A percentile compares a stretch with the other conserved stretches of the same genome.
phyloP scores from a whole-genome alignment of 371 early-diverging fungal species.

The Coemansia sp. region DNA sequence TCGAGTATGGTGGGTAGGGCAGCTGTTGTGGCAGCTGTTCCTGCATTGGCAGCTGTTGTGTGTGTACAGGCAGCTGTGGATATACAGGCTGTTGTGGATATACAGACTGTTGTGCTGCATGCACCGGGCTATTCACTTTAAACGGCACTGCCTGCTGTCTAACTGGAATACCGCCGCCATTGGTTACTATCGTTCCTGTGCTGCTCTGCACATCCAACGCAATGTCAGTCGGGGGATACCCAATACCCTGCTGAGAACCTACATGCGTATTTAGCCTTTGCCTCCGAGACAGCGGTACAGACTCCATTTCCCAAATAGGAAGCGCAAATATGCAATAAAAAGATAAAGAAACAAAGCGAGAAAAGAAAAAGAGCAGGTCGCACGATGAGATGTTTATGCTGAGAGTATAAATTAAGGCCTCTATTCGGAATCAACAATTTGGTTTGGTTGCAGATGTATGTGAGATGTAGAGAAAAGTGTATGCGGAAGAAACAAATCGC shows the following conservation, averaged over 20 bases:
- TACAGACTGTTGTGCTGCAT: background rate
- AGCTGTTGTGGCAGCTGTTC: background rate
- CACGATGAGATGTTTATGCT: background rate
- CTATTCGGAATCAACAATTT: background rate
- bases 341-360: background rate
- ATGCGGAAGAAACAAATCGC: background rate
- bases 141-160: background rate
- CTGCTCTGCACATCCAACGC: background rate
- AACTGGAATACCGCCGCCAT: background rate
- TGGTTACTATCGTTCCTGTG: background rate
- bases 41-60: background rate
- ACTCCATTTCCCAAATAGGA: background rate
- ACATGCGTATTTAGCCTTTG: background rate
- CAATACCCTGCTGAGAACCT: background rate
- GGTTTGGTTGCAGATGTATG: too few species aligned
- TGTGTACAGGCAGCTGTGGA: background rate
- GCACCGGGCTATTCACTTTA: background rate
- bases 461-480: background rate
- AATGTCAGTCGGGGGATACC: background rate
- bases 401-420: background rate
- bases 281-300: slow-evolving; percentile 1
- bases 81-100: background rate
- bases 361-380: background rate
- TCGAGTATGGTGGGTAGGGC: background rate
- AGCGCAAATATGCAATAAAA: background rate